Conservation (phyloP, 805 yeast genomes). For the Lipomyces kockii region DNA sequence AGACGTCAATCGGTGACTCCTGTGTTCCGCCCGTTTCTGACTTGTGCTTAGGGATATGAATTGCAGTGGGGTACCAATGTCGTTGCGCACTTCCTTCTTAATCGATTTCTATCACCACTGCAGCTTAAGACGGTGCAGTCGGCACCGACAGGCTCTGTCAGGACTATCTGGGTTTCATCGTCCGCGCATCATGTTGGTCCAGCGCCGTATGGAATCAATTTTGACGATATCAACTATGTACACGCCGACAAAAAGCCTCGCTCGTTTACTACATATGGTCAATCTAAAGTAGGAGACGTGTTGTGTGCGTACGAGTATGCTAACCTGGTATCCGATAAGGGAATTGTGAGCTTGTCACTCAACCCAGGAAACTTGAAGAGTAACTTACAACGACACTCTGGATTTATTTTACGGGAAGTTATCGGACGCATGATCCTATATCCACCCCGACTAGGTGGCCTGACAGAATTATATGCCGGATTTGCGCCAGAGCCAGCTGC, state of each 20-base stretch:
- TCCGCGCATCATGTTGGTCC: conserved; percentile 45
- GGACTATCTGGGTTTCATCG: conserved; percentile 54
- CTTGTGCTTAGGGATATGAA: conserved; percentile 48
- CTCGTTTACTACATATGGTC: conserved; percentile 45
- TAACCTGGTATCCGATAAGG: neutral
- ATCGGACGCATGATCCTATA: neutral
- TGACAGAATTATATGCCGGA: conserved; percentile 6
- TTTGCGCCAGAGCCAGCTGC: conserved; percentile 46
- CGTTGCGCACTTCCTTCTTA: conserved; percentile 52
- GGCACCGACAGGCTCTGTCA: conserved; percentile 36
- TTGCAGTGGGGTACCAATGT: conserved; percentile 52
- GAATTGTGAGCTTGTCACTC: neutral
- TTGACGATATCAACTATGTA: conserved; percentile 43
- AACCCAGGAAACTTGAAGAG: neutral
- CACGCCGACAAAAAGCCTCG: conserved; percentile 8
- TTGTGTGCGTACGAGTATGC: conserved; percentile 5
- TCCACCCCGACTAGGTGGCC: conserved; percentile 43
- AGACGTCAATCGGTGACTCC: neutral
- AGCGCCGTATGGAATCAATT: conserved; percentile 44
- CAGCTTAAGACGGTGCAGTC: conserved; percentile 45
- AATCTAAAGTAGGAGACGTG: conserved; percentile 50
- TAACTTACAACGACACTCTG: neutral
- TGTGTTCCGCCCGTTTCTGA: neutral
- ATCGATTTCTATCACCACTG: conserved; percentile 48
- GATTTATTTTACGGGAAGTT: neutral